Evolutionary conservation across 495 filamentous ascomycete species (phyloP), one percentile per base, ranked within the genome.

Genomic region (Aspergillus campestris): DNA sequence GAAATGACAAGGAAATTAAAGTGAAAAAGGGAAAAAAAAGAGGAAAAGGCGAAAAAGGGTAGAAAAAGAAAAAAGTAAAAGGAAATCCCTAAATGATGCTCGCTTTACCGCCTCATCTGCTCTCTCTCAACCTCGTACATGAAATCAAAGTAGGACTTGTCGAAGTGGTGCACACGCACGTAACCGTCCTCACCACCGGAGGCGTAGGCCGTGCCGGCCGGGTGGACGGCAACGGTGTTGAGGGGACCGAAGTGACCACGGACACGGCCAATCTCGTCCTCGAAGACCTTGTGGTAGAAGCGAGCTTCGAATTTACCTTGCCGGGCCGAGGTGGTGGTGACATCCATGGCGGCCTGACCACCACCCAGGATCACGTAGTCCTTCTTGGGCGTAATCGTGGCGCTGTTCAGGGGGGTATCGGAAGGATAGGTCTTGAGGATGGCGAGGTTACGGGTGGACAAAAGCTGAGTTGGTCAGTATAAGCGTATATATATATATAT

Each of bases 271-370:
- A 96, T 94, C 75, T 98, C 92, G 63, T 96, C 91, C 69, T 94
- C 89, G 65, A 98, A 96, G 57, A 98, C 81, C 74, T 91, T 95
- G 80, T 98, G 92, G 75, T 94, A 98, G 77, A 98, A 96, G 41
- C 92, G 79, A 18, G 92, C 94, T 66, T 98, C 92, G 75, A 98
- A 98, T 69, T 96, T 96, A 66, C 92, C 92, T 69, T 97, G 92
- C 39, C 92, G 79, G 8, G 87, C 81, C 27, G 82, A 83, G 34
- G 92, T 98, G 12, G 86, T 94, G n/a, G 92, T 98, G 64, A 98
- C 92, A 66, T 96, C 92, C 87, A 95, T 95, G 56, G 92, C 92
- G 45, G 91, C 92, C 69, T 98, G 92, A 48, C 92, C 92, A 74
- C 92, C 92, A 50, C 92, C 92, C 14, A 98, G 83, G 59, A 98